Percentiles rank a stretch among this genome's conserved stretches.
These are phyloP conservation scores for Saposhnikovia divaricata DNA, from an alignment of 129 eudicot genomes.

Conservation along the genomic window DNA sequence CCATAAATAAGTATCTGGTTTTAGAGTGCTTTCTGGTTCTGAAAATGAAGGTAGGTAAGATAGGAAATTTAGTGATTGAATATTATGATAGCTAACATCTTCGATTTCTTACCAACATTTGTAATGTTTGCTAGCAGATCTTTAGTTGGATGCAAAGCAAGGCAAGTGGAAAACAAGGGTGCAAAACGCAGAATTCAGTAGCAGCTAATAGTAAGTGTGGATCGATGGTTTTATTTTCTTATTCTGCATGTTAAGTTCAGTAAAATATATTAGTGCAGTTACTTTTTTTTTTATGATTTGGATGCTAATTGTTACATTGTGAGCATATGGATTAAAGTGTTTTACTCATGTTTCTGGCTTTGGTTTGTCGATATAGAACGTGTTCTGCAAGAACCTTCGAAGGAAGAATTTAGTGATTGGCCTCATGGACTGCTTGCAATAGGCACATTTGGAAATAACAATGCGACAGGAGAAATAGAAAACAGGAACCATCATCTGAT, in stretches of 20 bases:
- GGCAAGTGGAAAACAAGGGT: slow-evolving; percentile 23
- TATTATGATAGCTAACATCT: slow-evolving; percentile 5
- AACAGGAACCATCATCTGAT: slow-evolving; percentile 10
- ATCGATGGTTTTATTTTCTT: neutral
- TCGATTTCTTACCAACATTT: neutral
- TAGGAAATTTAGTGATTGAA: neutral
- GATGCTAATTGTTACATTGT: neutral
- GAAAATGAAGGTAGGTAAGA: slow-evolving; percentile 18
- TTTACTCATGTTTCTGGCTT: neutral
- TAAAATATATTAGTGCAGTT: neutral
- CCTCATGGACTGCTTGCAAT: slow-evolving; percentile 69
- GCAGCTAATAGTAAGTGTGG: slow-evolving; percentile 22
- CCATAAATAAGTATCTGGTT: slow-evolving; percentile 1
- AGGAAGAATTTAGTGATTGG: slow-evolving; percentile 85
- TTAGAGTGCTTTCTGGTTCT: slow-evolving; percentile 2
- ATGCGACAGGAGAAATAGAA: slow-evolving; percentile 21
- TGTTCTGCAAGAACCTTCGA: slow-evolving; percentile 24
- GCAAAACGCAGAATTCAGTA: slow-evolving; percentile 11
- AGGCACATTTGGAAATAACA: slow-evolving; percentile 66
- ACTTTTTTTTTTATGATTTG: neutral
- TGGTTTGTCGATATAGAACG: slow-evolving; percentile 20
- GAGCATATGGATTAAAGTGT: neutral
- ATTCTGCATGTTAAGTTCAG: neutral
- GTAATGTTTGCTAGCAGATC: slow-evolving; percentile 22
- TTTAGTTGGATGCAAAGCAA: slow-evolving; percentile 50